These are phyloP conservation scores for Fusarium sp. DNA, from an alignment of 2,329 filamentous ascomycete genomes.

Conservation along the genomic window DNA sequence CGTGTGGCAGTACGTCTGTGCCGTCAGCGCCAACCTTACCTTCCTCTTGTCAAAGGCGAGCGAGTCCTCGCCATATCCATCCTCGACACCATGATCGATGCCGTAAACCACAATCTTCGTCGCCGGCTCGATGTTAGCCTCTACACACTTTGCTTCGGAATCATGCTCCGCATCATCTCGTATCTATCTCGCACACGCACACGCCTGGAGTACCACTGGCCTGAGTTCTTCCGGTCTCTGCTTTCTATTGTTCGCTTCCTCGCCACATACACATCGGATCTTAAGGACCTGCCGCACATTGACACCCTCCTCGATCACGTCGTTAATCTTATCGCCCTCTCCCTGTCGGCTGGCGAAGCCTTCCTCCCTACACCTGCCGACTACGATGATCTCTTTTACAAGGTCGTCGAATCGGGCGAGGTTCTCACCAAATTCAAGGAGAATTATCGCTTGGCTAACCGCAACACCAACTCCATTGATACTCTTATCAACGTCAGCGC, in stretches of 20 bases:
- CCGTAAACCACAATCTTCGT: slow-evolving; percentile 92
- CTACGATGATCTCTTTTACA: slow-evolving; percentile 98
- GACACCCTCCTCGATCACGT: slow-evolving; percentile 79
- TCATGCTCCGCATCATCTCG: slow-evolving; percentile 84
- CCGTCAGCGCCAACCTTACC: slow-evolving; percentile 86
- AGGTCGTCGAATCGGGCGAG: slow-evolving; percentile 91
- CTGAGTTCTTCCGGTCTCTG: slow-evolving; percentile 90
- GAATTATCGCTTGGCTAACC: slow-evolving; percentile 71
- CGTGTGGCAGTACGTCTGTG: slow-evolving; percentile 83
- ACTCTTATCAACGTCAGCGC: slow-evolving; percentile 84
- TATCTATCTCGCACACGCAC: slow-evolving; percentile 85
- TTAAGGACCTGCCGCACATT: slow-evolving; percentile 76
- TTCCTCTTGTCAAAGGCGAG: slow-evolving; percentile 79
- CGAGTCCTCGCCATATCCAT: slow-evolving; percentile 80
- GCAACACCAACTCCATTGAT: slow-evolving; percentile 78
- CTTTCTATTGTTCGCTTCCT: slow-evolving; percentile 91
- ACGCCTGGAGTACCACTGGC: slow-evolving; percentile 91
- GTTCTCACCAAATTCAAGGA: slow-evolving; percentile 84
- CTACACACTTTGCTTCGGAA: slow-evolving; percentile 83
- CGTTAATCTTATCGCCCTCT: slow-evolving; percentile 84
- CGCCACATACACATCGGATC: slow-evolving; percentile 83
- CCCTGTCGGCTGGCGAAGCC: slow-evolving; percentile 85
- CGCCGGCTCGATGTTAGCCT: slow-evolving; percentile 85
- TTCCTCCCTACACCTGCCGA: slow-evolving; percentile 88
- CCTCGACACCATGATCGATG: slow-evolving; percentile 88